phyloP scores from a whole-genome alignment of 139 green algal species.

The Coccomyxa sp. region DNA sequence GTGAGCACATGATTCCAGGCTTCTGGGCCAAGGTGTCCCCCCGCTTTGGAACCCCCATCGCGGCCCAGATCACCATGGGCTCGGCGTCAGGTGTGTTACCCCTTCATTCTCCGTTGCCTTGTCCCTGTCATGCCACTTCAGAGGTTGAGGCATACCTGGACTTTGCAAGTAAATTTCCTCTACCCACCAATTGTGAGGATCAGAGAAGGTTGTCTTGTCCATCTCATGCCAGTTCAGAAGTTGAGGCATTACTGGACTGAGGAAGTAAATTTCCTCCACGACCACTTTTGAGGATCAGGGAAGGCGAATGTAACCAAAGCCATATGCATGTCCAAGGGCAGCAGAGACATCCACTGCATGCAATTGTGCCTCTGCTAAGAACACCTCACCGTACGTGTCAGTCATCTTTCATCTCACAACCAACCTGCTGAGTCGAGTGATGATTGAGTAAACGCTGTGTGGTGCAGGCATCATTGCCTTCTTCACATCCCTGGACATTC shows the following conservation, averaged over 20 bases:
- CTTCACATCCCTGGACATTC: slow-evolving; percentile 69
- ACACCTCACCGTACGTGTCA: neutral
- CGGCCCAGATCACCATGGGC: slow-evolving; percentile 45
- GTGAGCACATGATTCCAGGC: slow-evolving; percentile 65
- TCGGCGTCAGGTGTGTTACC: neutral
- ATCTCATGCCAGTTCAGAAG: no score
- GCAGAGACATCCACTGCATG: neutral
- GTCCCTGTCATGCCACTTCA: neutral
- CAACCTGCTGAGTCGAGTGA: neutral
- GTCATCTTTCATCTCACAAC: neutral
- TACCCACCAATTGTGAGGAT: no score
- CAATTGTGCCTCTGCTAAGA: neutral
- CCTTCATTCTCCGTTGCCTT: neutral
- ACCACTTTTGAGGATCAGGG: no score
- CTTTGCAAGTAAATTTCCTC: neutral
- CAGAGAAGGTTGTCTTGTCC: no score
- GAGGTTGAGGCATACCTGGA: neutral
- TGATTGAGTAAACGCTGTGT: neutral
- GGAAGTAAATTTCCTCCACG: no score
- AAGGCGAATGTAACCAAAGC: neutral
- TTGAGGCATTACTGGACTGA: no score
- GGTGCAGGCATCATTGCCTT: slow-evolving; percentile 61
- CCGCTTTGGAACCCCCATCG: slow-evolving; percentile 42
- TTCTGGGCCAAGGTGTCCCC: slow-evolving; percentile 54
- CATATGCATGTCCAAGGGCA: neutral